phyloP scores from a whole-genome alignment of 768 basidiomycete species.

The Polyporus arcularius region DNA sequence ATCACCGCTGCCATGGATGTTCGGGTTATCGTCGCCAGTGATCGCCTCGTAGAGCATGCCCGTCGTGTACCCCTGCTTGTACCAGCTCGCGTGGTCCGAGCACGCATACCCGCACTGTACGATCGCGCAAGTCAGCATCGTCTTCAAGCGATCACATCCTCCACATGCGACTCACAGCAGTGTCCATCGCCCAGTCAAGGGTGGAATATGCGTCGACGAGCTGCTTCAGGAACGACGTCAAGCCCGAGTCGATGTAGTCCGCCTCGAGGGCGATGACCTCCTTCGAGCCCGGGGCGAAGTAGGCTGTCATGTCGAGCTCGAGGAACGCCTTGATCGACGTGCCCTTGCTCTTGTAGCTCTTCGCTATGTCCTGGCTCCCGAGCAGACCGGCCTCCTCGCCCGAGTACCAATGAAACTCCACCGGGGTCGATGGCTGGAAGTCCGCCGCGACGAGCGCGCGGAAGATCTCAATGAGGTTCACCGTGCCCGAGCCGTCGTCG shows the following conservation, averaged over 20 bases:
- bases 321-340: constrained; percentile 36
- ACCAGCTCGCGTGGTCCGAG: constrained; percentile 20
- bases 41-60: constrained; percentile 16
- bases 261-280: constrained; percentile 11
- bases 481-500: constrained; percentile 47
- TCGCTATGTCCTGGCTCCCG: constrained; percentile 49
- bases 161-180: not conserved
- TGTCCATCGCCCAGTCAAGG: constrained; percentile 25
- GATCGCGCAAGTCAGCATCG: not conserved
- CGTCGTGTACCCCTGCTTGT: constrained; percentile 15
- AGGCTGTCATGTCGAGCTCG: constrained; percentile 40
- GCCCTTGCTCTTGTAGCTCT: constrained; percentile 41
- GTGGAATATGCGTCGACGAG: constrained; percentile 41
- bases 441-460: constrained; percentile 42
- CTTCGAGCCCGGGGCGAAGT: constrained; percentile 20
- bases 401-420: constrained; percentile 54
- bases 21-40: constrained; percentile 14
- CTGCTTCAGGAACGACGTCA: constrained; percentile 45
- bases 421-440: constrained; percentile 42
- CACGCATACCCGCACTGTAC: constrained; percentile 16
- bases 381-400: constrained; percentile 39
- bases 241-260: constrained; percentile 33
- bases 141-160: not conserved
- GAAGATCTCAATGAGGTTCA: constrained; percentile 47
- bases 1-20: constrained; percentile 6